These are phyloP conservation scores for Hyphopichia buzzinii DNA, from an alignment of 1,139 yeast species.

Conservation along the genomic window DNA sequence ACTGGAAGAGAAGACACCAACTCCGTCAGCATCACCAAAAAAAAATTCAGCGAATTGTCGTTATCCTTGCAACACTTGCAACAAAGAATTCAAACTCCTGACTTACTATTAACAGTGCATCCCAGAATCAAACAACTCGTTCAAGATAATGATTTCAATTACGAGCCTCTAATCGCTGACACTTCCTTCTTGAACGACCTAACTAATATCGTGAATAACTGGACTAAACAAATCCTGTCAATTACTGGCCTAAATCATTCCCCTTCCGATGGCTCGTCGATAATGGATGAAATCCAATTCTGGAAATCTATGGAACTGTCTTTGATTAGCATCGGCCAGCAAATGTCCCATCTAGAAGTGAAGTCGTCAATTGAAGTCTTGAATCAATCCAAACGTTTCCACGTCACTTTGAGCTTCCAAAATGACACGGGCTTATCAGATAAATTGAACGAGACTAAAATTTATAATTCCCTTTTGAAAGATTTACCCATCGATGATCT, in stretches of 20 bases:
- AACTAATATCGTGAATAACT: constrained; percentile 64
- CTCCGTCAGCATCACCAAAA: constrained; percentile 47
- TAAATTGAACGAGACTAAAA: constrained; percentile 49
- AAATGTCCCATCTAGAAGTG: constrained; percentile 55
- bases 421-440: constrained; percentile 71
- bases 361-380: constrained; percentile 60
- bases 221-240: constrained; percentile 67
- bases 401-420: constrained; percentile 69
- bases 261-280: constrained; percentile 57
- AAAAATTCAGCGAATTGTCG: constrained; percentile 68
- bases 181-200: constrained; percentile 59
- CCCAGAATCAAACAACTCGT: constrained; percentile 42
- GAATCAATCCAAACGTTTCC: constrained; percentile 73
- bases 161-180: constrained; percentile 42
- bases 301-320: constrained; percentile 78
- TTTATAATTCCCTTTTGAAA: constrained; percentile 60
- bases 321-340: constrained; percentile 54
- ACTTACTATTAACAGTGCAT: constrained; percentile 53
- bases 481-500: constrained; percentile 72
- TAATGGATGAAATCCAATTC: constrained; percentile 68
- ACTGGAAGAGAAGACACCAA: constrained; percentile 8
- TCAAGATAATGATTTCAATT: constrained; percentile 18
- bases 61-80: constrained; percentile 67
- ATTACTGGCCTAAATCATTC: constrained; percentile 53
- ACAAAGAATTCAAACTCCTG: constrained; percentile 68